A percentile compares a stretch with the other conserved stretches of the same genome.
These are phyloP conservation scores for Silene uniflora DNA, from an alignment of 148 eudicot genomes.

Conservation along the genomic window DNA sequence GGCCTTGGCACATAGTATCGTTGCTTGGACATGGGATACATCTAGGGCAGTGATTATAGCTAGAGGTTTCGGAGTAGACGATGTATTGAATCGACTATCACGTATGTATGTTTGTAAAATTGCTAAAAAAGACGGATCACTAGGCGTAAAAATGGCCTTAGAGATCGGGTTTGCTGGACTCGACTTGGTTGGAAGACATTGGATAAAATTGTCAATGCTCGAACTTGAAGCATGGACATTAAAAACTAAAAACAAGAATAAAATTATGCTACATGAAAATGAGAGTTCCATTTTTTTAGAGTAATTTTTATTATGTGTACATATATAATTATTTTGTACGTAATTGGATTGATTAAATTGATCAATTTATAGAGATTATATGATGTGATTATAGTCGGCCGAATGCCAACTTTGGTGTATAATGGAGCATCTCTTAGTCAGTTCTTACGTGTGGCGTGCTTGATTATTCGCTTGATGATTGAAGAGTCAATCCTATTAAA, in stretches of 20 bases:
- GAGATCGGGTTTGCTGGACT: conserved; percentile 19
- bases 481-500: no score
- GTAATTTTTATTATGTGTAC: background rate
- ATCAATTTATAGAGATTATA: no score
- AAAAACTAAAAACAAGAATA: background rate
- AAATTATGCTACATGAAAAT: background rate
- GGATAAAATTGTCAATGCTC: conserved; percentile 21
- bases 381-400: no score
- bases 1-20: conserved; percentile 19
- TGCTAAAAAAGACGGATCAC: conserved; percentile 1
- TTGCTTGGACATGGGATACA: conserved; percentile 22
- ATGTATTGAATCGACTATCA: conserved; percentile 12
- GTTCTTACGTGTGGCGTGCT: no score
- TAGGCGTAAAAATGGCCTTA: conserved; percentile 19
- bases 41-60: conserved; percentile 22
- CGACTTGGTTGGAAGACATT: conserved; percentile 26
- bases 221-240: conserved; percentile 14
- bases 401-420: no score
- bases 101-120: conserved; percentile 20
- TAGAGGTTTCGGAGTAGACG: conserved; percentile 4
- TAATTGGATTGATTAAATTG: no score
- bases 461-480: no score
- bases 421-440: no score
- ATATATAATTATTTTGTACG: background rate
- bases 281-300: background rate